Percentiles rank a stretch among this genome's conserved stretches.
Conservation (phyloP, 1,284 basidiomycete species). For the Tremellales sp. region DNA sequence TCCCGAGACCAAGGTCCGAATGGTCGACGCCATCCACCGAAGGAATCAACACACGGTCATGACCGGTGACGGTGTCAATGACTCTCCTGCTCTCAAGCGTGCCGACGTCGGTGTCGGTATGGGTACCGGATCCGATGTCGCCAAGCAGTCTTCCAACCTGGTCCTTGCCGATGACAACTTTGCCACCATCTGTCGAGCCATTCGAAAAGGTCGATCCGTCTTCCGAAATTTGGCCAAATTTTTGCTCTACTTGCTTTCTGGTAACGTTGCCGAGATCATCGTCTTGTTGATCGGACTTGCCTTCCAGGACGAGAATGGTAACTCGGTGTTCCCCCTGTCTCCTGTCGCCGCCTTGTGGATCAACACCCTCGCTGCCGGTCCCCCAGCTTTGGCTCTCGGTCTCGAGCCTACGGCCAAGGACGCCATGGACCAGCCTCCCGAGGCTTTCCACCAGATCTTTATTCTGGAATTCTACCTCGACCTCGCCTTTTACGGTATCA, state of each 20-base stretch:
- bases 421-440: conserved; percentile 59
- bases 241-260: conserved; percentile 54
- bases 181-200: conserved; percentile 63
- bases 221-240: conserved; percentile 52
- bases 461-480: conserved; percentile 56
- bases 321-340: conserved; percentile 64
- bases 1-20: conserved; percentile 55
- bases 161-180: conserved; percentile 71
- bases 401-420: conserved; percentile 58
- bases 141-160: conserved; percentile 58
- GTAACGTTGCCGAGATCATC: conserved; percentile 61
- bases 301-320: conserved; percentile 58
- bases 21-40: conserved; percentile 59
- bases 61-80: conserved; percentile 58
- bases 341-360: conserved; percentile 65
- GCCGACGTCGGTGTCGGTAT: conserved; percentile 66
- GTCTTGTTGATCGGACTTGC: conserved; percentile 62
- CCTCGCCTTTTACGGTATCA: conserved; percentile 60
- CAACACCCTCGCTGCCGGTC: conserved; percentile 54
- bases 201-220: conserved; percentile 61
- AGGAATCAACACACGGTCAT: conserved; percentile 48
- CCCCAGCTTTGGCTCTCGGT: conserved; percentile 60
- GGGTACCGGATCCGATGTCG: conserved; percentile 69
- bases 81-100: conserved; percentile 56
- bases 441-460: conserved; percentile 55